These are phyloP conservation scores for Pseudopithomyces chartarum DNA, from an alignment of 2,329 filamentous ascomycete genomes.

Conservation along the genomic window DNA sequence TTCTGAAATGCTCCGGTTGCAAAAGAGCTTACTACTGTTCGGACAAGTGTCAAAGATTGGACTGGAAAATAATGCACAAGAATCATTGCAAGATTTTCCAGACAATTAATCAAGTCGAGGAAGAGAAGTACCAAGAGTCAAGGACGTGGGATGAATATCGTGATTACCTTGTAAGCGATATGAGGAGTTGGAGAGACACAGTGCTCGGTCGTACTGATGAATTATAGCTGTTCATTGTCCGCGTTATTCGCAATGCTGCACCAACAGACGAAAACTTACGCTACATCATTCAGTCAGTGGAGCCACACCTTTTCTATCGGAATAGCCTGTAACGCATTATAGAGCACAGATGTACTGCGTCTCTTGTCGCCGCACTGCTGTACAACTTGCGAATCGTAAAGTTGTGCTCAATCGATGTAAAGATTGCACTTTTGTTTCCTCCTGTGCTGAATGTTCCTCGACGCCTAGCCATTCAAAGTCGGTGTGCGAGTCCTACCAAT, in stretches of 20 bases:
- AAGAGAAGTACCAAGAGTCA: conserved; percentile 16
- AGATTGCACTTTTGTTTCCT: conserved; percentile 18
- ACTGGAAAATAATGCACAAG: conserved; percentile 23
- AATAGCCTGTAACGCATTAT: neutral
- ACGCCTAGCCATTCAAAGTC: conserved; percentile 10
- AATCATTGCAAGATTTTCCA: conserved; percentile 23
- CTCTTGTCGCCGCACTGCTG: conserved; percentile 17
- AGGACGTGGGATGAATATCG: conserved; percentile 21
- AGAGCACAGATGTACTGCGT: conserved; percentile 25
- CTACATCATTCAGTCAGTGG: conserved; percentile 22
- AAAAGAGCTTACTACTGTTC: conserved; percentile 25
- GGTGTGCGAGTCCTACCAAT: conserved; percentile 16
- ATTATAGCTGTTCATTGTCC: conserved; percentile 15
- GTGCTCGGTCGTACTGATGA: neutral
- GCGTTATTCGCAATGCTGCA: conserved; percentile 14
- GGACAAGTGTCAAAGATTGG: conserved; percentile 23
- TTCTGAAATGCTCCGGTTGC: conserved; percentile 21
- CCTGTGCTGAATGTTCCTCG: conserved; percentile 15
- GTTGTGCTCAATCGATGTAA: conserved; percentile 15
- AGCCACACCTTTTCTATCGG: neutral
- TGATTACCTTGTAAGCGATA: conserved; percentile 10
- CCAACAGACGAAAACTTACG: conserved; percentile 13
- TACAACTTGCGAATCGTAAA: conserved; percentile 18
- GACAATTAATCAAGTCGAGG: conserved; percentile 18
- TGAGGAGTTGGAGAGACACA: neutral